Evolutionary conservation across 2,329 filamentous ascomycete genomes (phyloP).

Genomic region (Akanthomyces uredinophilus): DNA sequence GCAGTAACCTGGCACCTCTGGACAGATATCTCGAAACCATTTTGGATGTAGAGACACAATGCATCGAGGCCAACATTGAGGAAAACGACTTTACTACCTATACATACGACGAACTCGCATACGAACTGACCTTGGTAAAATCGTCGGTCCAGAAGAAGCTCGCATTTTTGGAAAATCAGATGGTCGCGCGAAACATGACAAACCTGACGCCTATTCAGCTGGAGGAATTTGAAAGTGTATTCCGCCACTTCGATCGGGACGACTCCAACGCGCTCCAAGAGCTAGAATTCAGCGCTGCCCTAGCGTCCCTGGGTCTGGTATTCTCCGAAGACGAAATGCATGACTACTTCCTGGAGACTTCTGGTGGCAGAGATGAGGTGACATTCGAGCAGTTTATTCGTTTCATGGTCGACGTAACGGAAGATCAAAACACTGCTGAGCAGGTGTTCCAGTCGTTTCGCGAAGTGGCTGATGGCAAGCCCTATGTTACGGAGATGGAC

Average conservation of each 20-base stretch:
- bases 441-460: conserved; percentile 98
- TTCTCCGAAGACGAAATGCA: conserved; percentile 99
- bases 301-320: conserved; percentile 90
- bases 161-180: conserved; percentile 94
- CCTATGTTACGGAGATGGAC: conserved; percentile 97
- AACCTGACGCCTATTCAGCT: conserved; percentile 97
- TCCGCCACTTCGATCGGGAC: conserved; percentile 95
- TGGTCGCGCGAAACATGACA: conserved; percentile 97
- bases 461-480: conserved; percentile 96
- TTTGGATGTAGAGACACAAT: conserved; percentile 78
- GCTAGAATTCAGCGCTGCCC: conserved; percentile 89
- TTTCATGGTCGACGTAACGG: conserved; percentile 98
- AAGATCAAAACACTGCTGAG: conserved; percentile 97
- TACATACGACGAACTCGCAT: conserved; percentile 91
- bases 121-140: conserved; percentile 88
- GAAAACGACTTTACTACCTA: conserved; percentile 99
- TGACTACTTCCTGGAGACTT: conserved; percentile 85
- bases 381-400: conserved; percentile 98
- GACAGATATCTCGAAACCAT: conserved; percentile 89
- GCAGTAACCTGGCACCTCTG: conserved; percentile 80
- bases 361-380: conserved; percentile 70
- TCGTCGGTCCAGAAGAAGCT: conserved; percentile 94
- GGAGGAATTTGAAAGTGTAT: conserved; percentile 97
- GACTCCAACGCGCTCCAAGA: conserved; percentile 85
- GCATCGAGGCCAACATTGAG: conserved; percentile 94